A percentile compares a stretch with the other conserved stretches of the same genome.
Conservation (phyloP, 2,329 filamentous ascomycete genomes). For the Aspergillus sp. region DNA sequence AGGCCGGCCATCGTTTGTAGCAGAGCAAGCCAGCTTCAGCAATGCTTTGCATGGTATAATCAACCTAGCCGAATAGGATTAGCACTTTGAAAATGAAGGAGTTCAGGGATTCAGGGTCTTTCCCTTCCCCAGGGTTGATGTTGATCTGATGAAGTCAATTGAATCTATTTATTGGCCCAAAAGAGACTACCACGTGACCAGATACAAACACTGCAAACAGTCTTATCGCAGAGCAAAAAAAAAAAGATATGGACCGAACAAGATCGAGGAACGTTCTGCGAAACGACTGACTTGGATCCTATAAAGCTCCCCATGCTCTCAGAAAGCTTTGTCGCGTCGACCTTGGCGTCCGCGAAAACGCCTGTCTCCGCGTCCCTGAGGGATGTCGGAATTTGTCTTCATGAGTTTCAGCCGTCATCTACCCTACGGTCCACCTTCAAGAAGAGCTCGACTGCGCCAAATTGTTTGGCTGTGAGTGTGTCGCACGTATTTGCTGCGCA, state of each 20-base stretch:
- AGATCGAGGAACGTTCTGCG: neutral
- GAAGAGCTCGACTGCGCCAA: constrained; percentile 79
- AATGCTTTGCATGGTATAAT: neutral
- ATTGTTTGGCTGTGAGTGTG: constrained; percentile 75
- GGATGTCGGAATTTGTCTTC: constrained; percentile 83
- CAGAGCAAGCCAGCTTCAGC: neutral
- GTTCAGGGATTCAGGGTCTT: constrained; percentile 12
- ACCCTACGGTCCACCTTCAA: constrained; percentile 80
- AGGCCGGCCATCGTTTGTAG: neutral
- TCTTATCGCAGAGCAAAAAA: constrained; percentile 20
- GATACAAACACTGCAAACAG: constrained; percentile 37
- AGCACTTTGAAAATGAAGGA: constrained; percentile 9
- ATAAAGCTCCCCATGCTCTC: constrained; percentile 45
- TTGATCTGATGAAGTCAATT: neutral
- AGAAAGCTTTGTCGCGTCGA: constrained; percentile 49
- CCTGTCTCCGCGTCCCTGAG: constrained; percentile 56
- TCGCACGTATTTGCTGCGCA: constrained; percentile 91
- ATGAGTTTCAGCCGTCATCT: constrained; percentile 75
- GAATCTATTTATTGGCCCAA: neutral
- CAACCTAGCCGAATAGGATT: neutral
- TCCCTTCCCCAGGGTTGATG: constrained; percentile 5
- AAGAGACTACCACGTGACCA: neutral
- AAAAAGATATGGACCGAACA: constrained; percentile 2
- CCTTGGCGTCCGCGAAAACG: constrained; percentile 41
- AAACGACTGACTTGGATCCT: constrained; percentile 5